Percentiles rank a stretch among this genome's conserved stretches.
Evolutionary conservation across 129 eudicot species (phyloP).

Genomic region (Flaveria ramosissima): DNA sequence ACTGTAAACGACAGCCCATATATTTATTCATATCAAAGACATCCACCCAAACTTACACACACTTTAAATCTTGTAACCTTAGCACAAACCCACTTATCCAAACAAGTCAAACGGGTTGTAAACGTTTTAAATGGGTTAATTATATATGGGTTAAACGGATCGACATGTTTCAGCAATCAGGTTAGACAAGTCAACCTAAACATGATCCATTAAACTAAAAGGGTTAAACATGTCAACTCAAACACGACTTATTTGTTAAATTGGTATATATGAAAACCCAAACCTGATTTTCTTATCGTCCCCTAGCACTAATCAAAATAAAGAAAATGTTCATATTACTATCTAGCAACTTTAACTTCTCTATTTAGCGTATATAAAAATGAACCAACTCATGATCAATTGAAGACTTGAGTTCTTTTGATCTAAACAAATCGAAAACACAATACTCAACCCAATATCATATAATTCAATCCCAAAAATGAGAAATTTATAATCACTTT

Average conservation of each 20-base stretch:
- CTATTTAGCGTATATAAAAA: too few species aligned
- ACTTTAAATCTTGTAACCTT: not conserved
- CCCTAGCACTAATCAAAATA: not conserved
- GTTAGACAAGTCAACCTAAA: too few species aligned
- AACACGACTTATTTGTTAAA: not conserved
- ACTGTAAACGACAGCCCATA: not conserved
- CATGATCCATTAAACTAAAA: too few species aligned
- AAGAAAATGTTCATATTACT: not conserved
- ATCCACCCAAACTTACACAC: not conserved
- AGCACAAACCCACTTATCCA: not conserved
- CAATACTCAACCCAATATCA: not conserved
- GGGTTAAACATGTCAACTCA: not conserved
- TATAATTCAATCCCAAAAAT: not conserved
- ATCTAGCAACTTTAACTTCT: not conserved
- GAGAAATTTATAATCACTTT: too few species aligned
- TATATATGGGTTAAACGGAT: not conserved
- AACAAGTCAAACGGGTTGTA: not conserved
- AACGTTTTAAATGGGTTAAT: not conserved
- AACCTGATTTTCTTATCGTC: not conserved
- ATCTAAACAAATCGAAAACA: not conserved
- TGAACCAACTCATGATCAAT: too few species aligned
- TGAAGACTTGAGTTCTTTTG: not conserved
- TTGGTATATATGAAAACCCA: not conserved
- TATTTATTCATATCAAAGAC: not conserved
- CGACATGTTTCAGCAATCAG: not conserved